A percentile compares a stretch with the other conserved stretches of the same genome.
Evolutionary conservation across 2,329 filamentous ascomycete species (phyloP).

Genomic region (Trichoderma cornu-damae): DNA sequence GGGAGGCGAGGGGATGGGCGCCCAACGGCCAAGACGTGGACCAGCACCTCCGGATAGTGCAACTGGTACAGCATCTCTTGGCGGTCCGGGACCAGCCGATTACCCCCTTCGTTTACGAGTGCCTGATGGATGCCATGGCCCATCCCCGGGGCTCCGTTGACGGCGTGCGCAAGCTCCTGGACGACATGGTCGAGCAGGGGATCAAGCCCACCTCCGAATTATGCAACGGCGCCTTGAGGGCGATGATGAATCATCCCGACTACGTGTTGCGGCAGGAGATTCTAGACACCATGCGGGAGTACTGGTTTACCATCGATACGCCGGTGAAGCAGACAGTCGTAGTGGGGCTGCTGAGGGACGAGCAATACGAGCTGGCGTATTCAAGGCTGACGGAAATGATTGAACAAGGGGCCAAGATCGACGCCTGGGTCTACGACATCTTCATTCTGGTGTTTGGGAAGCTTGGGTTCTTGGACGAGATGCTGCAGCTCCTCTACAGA

Average conservation of each 20-base stretch:
- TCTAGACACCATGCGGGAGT: slow-evolving; percentile 65
- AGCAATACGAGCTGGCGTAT: slow-evolving; percentile 76
- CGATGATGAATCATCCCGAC: slow-evolving; percentile 78
- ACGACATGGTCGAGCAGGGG: slow-evolving; percentile 61
- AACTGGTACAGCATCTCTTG: slow-evolving; percentile 55
- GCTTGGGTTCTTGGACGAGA: slow-evolving; percentile 70
- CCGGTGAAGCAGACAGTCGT: slow-evolving; percentile 63
- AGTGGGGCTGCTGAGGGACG: slow-evolving; percentile 71
- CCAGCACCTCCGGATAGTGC: slow-evolving; percentile 29
- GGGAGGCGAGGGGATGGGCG: slow-evolving; percentile 22
- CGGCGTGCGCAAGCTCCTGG: slow-evolving; percentile 57
- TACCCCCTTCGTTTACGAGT: slow-evolving; percentile 62
- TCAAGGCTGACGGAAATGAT: slow-evolving; percentile 63
- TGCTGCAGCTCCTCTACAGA: slow-evolving; percentile 61
- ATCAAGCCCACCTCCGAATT: slow-evolving; percentile 61
- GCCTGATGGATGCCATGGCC: slow-evolving; percentile 67
- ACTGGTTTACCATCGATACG: slow-evolving; percentile 54
- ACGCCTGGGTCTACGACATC: slow-evolving; percentile 73
- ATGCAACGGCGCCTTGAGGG: slow-evolving; percentile 67
- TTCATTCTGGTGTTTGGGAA: slow-evolving; percentile 70
- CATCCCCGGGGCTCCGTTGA: slow-evolving; percentile 62
- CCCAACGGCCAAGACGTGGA: slow-evolving; percentile 24
- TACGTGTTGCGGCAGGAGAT: slow-evolving; percentile 69
- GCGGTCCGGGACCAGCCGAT: slow-evolving; percentile 49
- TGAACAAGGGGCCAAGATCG: slow-evolving; percentile 48